Percentiles rank a stretch among this genome's conserved stretches.
These are phyloP conservation scores for Lactarius tabidus DNA, from an alignment of 768 basidiomycete species.

Conservation along the genomic window DNA sequence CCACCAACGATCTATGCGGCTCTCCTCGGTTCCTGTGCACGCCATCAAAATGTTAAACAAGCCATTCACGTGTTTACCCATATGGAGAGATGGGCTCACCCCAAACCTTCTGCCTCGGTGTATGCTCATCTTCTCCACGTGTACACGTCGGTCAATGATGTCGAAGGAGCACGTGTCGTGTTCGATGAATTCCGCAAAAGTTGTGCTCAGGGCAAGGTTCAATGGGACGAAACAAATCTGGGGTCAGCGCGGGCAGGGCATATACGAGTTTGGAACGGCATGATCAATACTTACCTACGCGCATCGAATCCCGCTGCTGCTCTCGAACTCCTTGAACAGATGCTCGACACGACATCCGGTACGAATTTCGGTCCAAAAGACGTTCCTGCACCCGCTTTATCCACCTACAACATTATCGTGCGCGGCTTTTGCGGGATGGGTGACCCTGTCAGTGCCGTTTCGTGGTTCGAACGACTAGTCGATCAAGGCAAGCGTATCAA, in stretches of 20 bases:
- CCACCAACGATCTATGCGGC: constrained; percentile 42
- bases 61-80: constrained; percentile 65
- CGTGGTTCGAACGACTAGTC: constrained; percentile 70
- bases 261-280: constrained; percentile 63
- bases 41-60: constrained; percentile 51
- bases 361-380: constrained; percentile 36
- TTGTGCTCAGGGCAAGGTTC: constrained; percentile 37
- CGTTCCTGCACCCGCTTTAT: constrained; percentile 53
- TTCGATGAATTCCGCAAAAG: constrained; percentile 57
- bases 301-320: constrained; percentile 59
- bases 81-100: constrained; percentile 44
- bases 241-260: constrained; percentile 32
- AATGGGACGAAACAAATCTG: constrained; percentile 29
- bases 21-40: constrained; percentile 60
- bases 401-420: constrained; percentile 63
- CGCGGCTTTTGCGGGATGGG: constrained; percentile 57
- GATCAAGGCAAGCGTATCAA: constrained; percentile 35
- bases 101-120: constrained; percentile 34
- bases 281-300: constrained; percentile 72
- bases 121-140: constrained; percentile 57
- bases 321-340: constrained; percentile 60
- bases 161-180: constrained; percentile 50
- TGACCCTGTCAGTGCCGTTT: constrained; percentile 58
- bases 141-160: constrained; percentile 50
- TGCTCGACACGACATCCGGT: constrained; percentile 50